phyloP scores from a whole-genome alignment of 805 yeast genomes.

The Yamadazyma philogaea region DNA sequence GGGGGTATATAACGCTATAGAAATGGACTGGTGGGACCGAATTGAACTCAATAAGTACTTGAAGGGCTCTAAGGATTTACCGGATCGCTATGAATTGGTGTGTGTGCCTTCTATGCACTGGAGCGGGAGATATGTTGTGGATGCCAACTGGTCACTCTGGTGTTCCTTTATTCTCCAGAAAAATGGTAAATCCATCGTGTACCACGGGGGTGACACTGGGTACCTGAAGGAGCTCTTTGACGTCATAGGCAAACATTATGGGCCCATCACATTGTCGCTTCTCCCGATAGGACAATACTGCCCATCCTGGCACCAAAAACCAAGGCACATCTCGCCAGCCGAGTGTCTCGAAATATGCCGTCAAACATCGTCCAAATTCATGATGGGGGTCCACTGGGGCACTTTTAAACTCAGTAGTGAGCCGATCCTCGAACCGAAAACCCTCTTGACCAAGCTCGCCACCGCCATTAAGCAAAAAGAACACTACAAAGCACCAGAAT shows the following conservation, averaged over 20 bases:
- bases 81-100: slow-evolving; percentile 67
- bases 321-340: slow-evolving; percentile 80
- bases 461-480: slow-evolving; percentile 29
- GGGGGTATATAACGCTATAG: slow-evolving; percentile 63
- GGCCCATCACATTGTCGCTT: slow-evolving; percentile 58
- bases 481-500: slow-evolving; percentile 61
- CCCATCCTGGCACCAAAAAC: slow-evolving; percentile 91
- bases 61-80: slow-evolving; percentile 21
- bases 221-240: slow-evolving; percentile 71
- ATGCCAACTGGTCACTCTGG: slow-evolving; percentile 83
- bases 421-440: slow-evolving; percentile 80
- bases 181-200: slow-evolving; percentile 67
- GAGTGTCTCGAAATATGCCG: slow-evolving; percentile 70
- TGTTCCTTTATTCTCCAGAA: slow-evolving; percentile 74
- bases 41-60: slow-evolving; percentile 38
- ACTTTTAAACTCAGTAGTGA: slow-evolving; percentile 89
- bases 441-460: slow-evolving; percentile 52
- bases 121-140: slow-evolving; percentile 84
- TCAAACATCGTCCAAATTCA: slow-evolving; percentile 56
- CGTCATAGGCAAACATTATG: slow-evolving; percentile 61
- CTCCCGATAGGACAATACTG: slow-evolving; percentile 94
- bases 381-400: slow-evolving; percentile 96
- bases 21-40: slow-evolving; percentile 91
- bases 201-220: slow-evolving; percentile 96
- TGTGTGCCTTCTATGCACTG: slow-evolving; percentile 97